phyloP scores from a whole-genome alignment of 2,329 filamentous ascomycete species.

The Colletotrichum endophyticum region DNA sequence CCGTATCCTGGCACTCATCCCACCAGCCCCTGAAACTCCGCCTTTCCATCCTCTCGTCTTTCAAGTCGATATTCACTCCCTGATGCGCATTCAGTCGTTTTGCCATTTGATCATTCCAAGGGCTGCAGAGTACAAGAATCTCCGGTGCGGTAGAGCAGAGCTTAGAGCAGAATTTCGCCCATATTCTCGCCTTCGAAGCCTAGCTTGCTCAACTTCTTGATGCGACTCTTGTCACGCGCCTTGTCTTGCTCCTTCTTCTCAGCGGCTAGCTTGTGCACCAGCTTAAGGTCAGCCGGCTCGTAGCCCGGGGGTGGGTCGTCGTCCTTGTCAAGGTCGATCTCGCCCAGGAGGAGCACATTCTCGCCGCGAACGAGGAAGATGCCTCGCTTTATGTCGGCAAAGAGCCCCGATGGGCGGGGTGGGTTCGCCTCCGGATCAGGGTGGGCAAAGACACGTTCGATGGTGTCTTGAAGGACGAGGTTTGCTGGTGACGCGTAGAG shows the following conservation, averaged over 20 bases:
- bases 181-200: slow-evolving; percentile 89
- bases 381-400: slow-evolving; percentile 84
- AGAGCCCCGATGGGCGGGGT: slow-evolving; percentile 57
- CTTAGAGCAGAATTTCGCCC: slow-evolving; percentile 74
- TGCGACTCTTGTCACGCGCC: slow-evolving; percentile 72
- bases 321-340: slow-evolving; percentile 96
- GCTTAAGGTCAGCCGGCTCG: slow-evolving; percentile 66
- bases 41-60: not conserved
- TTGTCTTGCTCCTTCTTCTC: slow-evolving; percentile 73
- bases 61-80: slow-evolving; percentile 10
- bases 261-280: slow-evolving; percentile 76
- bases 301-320: slow-evolving; percentile 81
- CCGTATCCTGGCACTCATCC: not conserved
- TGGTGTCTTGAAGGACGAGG: slow-evolving; percentile 89
- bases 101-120: slow-evolving; percentile 13
- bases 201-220: slow-evolving; percentile 74
- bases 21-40: not conserved
- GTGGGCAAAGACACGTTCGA: slow-evolving; percentile 80
- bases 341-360: slow-evolving; percentile 94
- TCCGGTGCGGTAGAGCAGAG: not conserved
- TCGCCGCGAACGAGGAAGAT: slow-evolving; percentile 93
- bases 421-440: slow-evolving; percentile 39
- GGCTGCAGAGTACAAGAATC: not conserved
- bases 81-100: slow-evolving; percentile 13
- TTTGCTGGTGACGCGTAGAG: slow-evolving; percentile 69